Conservation (phyloP, 106 monocot species). For the Dendrobium huoshanense region DNA sequence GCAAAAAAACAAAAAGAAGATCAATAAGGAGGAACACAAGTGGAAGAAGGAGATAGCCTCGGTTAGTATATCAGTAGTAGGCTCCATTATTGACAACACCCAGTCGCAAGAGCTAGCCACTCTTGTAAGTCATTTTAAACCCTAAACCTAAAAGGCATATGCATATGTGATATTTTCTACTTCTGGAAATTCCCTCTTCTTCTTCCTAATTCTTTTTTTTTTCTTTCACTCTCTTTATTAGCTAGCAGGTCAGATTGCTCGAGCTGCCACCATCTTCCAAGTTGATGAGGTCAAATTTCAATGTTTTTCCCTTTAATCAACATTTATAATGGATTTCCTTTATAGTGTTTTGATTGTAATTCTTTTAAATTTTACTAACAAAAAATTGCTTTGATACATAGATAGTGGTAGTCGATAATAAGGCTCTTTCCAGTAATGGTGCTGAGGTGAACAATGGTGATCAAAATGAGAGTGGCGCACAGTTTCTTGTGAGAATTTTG, state of each 20-base stretch:
- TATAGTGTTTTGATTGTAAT: not conserved
- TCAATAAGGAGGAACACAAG: not conserved
- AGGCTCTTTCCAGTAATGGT: conserved; percentile 23
- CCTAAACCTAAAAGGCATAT: not conserved
- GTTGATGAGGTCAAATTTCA: conserved; percentile 64
- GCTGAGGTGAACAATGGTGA: conserved; percentile 17
- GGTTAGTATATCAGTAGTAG: conserved; percentile 82
- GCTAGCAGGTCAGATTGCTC: conserved; percentile 93
- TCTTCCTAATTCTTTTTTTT: not conserved
- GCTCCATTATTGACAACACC: conserved; percentile 91
- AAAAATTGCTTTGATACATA: conserved; percentile 22
- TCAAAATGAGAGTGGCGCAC: conserved; percentile 52
- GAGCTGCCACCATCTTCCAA: conserved; percentile 84
- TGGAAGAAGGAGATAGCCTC: conserved; percentile 28
- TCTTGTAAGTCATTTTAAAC: conserved; percentile 33
- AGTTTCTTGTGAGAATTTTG: conserved; percentile 69
- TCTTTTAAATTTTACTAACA: not conserved
- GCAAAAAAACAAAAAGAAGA: conserved; percentile 18
- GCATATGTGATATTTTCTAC: not conserved
- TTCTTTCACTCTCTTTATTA: conserved; percentile 7
- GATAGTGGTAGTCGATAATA: conserved; percentile 88
- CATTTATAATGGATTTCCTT: not conserved
- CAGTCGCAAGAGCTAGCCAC: conserved; percentile 96
- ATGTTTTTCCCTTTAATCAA: not conserved
- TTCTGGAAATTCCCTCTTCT: not conserved